These are phyloP conservation scores for Parafenestella ontariensis DNA, from an alignment of 2,329 filamentous ascomycete species.

Conservation along the genomic window DNA sequence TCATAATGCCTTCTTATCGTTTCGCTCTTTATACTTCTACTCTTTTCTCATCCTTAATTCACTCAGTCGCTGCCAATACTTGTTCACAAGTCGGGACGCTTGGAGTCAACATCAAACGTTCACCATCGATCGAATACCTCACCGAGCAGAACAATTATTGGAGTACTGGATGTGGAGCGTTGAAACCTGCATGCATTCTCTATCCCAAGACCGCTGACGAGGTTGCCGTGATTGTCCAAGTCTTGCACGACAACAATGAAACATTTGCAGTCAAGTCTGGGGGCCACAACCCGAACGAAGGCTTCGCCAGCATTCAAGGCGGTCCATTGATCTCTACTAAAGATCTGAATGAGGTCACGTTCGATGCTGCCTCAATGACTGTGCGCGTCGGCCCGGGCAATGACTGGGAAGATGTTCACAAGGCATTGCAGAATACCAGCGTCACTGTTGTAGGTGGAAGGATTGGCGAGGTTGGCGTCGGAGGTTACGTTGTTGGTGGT, in stretches of 20 bases:
- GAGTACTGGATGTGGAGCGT: constrained; percentile 32
- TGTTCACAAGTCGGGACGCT: constrained; percentile 19
- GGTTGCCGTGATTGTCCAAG: constrained; percentile 60
- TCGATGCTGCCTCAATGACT: constrained; percentile 12
- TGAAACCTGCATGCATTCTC: constrained; percentile 39
- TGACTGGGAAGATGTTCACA: constrained; percentile 42
- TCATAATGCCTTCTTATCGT: constrained; percentile 3
- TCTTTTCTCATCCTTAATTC: constrained; percentile 12
- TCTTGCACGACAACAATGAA: constrained; percentile 50
- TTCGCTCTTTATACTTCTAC: constrained; percentile 6
- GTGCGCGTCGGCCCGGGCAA: constrained; percentile 42
- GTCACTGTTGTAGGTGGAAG: constrained; percentile 40
- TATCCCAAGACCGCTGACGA: constrained; percentile 53
- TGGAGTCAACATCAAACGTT: constrained; percentile 16
- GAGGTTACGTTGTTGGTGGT: constrained; percentile 40
- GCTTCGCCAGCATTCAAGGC: constrained; percentile 25
- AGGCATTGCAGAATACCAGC: constrained; percentile 17
- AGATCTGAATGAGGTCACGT: neutral
- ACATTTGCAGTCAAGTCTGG: constrained; percentile 56
- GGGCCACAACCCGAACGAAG: constrained; percentile 44
- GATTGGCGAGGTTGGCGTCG: constrained; percentile 38
- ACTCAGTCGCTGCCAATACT: constrained; percentile 16
- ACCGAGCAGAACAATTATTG: constrained; percentile 33
- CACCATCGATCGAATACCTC: constrained; percentile 16
- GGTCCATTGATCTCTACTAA: neutral